Conservation (phyloP, 345 rosid genomes). For the Eucalyptus cladocalyx region DNA sequence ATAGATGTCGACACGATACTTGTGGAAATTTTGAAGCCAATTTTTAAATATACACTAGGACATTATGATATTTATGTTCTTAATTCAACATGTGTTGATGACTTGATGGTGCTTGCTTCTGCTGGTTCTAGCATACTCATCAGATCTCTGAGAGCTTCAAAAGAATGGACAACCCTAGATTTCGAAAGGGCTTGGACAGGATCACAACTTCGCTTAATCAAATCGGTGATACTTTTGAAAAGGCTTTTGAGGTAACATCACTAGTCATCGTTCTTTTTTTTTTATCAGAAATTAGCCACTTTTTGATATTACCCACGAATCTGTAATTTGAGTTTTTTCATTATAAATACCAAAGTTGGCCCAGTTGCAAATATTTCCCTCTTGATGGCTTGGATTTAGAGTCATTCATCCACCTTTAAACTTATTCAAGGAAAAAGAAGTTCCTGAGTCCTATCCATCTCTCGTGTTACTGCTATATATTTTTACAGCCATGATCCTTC, state of each 20-base stretch:
- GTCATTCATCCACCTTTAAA: not conserved
- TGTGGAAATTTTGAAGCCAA: not conserved
- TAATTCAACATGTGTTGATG: not conserved
- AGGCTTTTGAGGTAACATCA: constrained; percentile 57
- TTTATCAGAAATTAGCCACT: not conserved
- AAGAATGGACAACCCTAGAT: constrained; percentile 56
- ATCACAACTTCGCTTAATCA: constrained; percentile 72
- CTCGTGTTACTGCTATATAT: not conserved
- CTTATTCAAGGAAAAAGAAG: not conserved
- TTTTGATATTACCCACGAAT: not conserved
- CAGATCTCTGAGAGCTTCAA: constrained; percentile 20
- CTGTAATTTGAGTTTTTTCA: not conserved
- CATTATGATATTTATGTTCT: not conserved
- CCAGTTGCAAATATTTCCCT: not conserved
- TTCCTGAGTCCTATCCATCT: not conserved
- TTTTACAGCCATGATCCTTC: not conserved
- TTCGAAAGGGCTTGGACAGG: constrained; percentile 66
- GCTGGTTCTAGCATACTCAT: constrained; percentile 11
- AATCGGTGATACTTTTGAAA: constrained; percentile 82
- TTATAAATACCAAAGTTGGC: not conserved
- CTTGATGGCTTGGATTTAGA: not conserved
- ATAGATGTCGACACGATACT: not conserved
- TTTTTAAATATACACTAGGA: not conserved
- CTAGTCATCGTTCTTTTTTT: not conserved
- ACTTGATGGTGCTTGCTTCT: not conserved